These are phyloP conservation scores for Myotisia sp. DNA, from an alignment of 2,329 filamentous ascomycete species.

Conservation along the genomic window DNA sequence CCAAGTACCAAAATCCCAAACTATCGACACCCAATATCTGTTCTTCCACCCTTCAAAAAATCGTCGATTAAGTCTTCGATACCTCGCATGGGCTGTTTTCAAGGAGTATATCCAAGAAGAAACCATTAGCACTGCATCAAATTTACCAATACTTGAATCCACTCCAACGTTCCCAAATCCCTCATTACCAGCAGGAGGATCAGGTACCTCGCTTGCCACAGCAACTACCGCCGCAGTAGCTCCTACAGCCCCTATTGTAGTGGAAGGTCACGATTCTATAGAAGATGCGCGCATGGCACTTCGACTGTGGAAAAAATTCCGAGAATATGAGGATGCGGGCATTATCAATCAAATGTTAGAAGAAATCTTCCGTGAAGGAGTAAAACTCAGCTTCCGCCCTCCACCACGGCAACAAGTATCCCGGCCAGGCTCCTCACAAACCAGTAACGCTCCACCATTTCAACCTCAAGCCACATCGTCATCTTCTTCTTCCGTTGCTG, in stretches of 20 bases:
- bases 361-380: constrained; percentile 63
- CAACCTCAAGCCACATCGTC: constrained; percentile 1
- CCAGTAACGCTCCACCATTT: no score
- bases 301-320: constrained; percentile 75
- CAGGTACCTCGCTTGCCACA: constrained; percentile 1
- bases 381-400: constrained; percentile 44
- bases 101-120: constrained; percentile 89
- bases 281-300: constrained; percentile 88
- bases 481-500: not conserved
- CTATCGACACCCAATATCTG: constrained; percentile 85
- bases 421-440: constrained; percentile 1
- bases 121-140: constrained; percentile 28
- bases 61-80: constrained; percentile 79
- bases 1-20: constrained; percentile 74
- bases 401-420: constrained; percentile 31
- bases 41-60: constrained; percentile 71
- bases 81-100: constrained; percentile 79
- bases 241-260: constrained; percentile 9
- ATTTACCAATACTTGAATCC: no score
- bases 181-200: no score
- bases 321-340: constrained; percentile 76
- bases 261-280: constrained; percentile 66
- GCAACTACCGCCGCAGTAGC: constrained; percentile 7
- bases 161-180: not conserved
- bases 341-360: constrained; percentile 70